Base-by-base conservation (phyloP, 768 basidiomycete species). In the Lentinula sp. region DNA sequence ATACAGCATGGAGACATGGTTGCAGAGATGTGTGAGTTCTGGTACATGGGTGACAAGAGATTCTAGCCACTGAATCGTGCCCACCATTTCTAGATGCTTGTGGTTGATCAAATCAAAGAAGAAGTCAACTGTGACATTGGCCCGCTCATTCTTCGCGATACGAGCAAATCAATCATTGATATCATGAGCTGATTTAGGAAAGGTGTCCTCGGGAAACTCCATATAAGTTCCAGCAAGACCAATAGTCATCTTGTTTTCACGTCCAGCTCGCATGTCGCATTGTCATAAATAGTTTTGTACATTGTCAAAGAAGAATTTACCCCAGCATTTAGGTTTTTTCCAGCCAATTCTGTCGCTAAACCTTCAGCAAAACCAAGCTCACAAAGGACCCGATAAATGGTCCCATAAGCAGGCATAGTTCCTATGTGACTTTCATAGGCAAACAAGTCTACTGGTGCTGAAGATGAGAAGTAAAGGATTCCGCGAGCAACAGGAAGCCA, bases 61-160 rank as follows among this genome's bases (percentile, higher is more conserved):
- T n/a, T 62, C 60, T 1, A 75, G 52, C 66, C 69, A 73, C 23
- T 75, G 73, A 3, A 75, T 62, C 0, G 65, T 52, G 6, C 70
- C 69, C 1, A 74, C 61, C 3, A 18, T 53, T 46, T 70, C 68
- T 3, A 68, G 20, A 52, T 74, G 73, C 7, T 42, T 28, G 15
- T 62, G 46, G 48, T 75, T 70, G 9, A 75, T 63, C 12, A 70
- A 18, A 16, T 49, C 48, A 10, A 49, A 43, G 3, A 18, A 36
- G 67, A 18, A 46, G 0, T 70, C 61, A 13, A 71, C 67, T 0
- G 68, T 69, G 7, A 75, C 57, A 0, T 51, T 15, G 0, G 51
- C 53, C 1, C 71, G 64, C 12, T 56, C 15, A 23, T 64, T 63
- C 18, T 54, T 43, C 0, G 23, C 7, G 2, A 69, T 43, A 6